Base-by-base conservation (phyloP, 2,329 filamentous ascomycete genomes). In the Cyclaneusma minus region DNA sequence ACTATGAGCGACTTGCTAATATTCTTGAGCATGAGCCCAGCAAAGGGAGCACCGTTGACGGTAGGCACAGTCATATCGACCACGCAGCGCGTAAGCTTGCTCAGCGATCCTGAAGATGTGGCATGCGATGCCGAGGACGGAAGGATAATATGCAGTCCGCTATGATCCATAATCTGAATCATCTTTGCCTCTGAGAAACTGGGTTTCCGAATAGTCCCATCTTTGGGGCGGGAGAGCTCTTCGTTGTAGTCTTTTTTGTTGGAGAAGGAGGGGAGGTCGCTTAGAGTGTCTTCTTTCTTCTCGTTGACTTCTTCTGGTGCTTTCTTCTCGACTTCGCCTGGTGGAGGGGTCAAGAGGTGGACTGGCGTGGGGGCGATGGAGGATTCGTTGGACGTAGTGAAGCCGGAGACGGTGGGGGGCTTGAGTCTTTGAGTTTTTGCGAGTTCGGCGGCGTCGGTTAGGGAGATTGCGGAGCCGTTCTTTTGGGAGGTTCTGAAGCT, bases 1-100 rank as follows among this genome's bases (percentile, higher is more conserved):
- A 94, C 56, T 14, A 98, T 58, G 11, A 95, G 56, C 25, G 75
- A 80, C 22, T 66, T 54, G 14, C 61, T 58, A 33, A 93, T 68
- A 37, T 76, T 63, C 40, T 77, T 81, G 31, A 93, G 56, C 1
- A 62, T 64, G 18, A 79, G 49, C 15, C 70, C 76, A 3, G 81
- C 74, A 40, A 91, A 89, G 1, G 77, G 69, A 13, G 61, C 58
- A 3, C 64, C 63, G 27, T 54, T 50, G 4, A 61, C 66, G 0
- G 68, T 68, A 0, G 79, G 72, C 11, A 68, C 60, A 0, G 78
- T 79, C 62, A 93, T 75, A 50, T 93, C 81, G 26, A 93, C 66
- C 6, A 92, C 65, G 47, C 81, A 89, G 28, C 60, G 59, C 2
- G 56, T 55, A 12, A 94, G 54, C 24, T 76, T 66, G 1, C 73